These are phyloP conservation scores for Meira nashicola DNA, from an alignment of 1,284 basidiomycete genomes.

Conservation along the genomic window DNA sequence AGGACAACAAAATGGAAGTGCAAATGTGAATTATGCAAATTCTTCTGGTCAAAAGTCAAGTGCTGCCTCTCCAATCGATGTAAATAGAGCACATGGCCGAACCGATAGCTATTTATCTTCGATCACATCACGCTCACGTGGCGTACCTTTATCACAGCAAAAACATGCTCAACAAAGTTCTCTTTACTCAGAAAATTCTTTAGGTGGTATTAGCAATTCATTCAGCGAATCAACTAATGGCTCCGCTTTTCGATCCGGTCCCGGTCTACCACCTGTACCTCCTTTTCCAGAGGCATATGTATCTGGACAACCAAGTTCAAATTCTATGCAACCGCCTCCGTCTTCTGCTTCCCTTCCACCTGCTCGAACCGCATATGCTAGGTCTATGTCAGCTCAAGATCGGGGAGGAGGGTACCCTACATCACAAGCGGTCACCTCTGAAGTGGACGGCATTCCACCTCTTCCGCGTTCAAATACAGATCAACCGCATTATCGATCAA, in stretches of 20 bases:
- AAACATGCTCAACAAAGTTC: slow-evolving; percentile 8
- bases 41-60: background rate
- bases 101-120: slow-evolving; percentile 4
- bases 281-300: slow-evolving; percentile 7
- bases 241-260: slow-evolving; percentile 1
- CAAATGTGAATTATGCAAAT: background rate
- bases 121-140: background rate
- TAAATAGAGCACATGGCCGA: background rate
- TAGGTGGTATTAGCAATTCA: background rate
- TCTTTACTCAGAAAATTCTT: slow-evolving; percentile 4
- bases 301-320: no score
- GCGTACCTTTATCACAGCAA: background rate
- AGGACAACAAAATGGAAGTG: background rate
- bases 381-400: slow-evolving; percentile 2
- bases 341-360: background rate
- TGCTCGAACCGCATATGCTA: slow-evolving; percentile 5
- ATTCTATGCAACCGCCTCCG: background rate
- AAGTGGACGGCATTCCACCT: background rate
- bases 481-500: background rate
- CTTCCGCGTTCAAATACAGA: background rate
- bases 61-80: background rate
- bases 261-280: background rate
- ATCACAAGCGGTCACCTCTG: no score
- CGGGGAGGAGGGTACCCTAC: no score
- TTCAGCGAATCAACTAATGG: background rate